Base-by-base conservation (phyloP, 208 protist genomes). In the Trypanosoma cruzi region DNA sequence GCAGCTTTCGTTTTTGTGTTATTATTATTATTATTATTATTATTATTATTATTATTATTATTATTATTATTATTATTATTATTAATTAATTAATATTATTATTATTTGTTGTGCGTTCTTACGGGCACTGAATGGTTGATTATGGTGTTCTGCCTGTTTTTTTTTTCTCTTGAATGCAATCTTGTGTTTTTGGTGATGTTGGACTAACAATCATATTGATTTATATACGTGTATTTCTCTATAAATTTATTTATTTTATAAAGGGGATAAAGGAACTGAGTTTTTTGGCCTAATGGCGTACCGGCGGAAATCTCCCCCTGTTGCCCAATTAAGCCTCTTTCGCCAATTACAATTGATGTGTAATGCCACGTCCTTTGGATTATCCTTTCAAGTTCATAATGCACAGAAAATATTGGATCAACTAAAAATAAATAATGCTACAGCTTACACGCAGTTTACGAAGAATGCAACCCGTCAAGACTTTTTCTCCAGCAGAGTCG, bases 381-480 rank as follows among this genome's bases (percentile, higher is more conserved):
- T 89, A 31, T 70, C 80, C n/a, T 96, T 96, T 73, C 88, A 96
- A 55, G 68, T 75, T n/a, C 87, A 94, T 78, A 90, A 96, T 77
- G 77, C 87, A 22, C 73, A 90, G 46, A 64, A 71, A n/a, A 66
- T 96, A 28, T 59, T 91, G 11, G 71, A 77, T 3, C 84, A 92
- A 56, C 57, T 93, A 28, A 71, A 89, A 48, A 64, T 81, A n/a
- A 34, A 84, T 50, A 66, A 93, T 46, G 34, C 52, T n/a, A 5
- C 68, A 14, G 58, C 67, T 22, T 91, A 82, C 49, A 73, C 85
- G 1, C 77, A 87, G 49, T 94, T 94, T 66, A 67, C 65, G 31
- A 86, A 90, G 56, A 73, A 79, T 26, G 80, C 89, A 2, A 79
- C 77, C 6, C 20, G 71, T 46, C 86, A 93, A 57, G 59, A 77